Evolutionary conservation across 176 grass and related monocot species (phyloP).

Genomic region (Oryza meridionalis): DNA sequence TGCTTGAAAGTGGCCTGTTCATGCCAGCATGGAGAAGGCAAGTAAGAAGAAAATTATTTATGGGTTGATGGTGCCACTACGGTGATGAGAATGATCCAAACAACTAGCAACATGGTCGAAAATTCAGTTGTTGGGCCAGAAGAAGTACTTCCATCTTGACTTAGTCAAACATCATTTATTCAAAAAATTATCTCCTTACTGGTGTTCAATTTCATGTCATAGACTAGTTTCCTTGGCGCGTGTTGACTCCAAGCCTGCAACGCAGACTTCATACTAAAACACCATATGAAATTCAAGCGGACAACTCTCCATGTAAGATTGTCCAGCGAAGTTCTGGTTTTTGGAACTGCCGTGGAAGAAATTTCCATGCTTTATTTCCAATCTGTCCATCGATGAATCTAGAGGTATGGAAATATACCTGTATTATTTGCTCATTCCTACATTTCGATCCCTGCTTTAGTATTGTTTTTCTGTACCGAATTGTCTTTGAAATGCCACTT

Average conservation of each 20-base stretch:
- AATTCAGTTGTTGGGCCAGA: not conserved
- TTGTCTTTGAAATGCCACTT: not conserved
- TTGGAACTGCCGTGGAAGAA: not conserved
- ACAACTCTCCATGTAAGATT: not conserved
- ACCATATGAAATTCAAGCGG: not conserved
- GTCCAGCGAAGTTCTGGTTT: not conserved
- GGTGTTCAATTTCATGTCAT: not conserved
- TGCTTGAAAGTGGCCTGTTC: constrained; percentile 3
- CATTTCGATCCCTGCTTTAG: not conserved
- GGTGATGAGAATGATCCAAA: not conserved
- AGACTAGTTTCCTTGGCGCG: not conserved
- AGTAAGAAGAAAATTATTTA: not conserved
- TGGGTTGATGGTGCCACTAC: not conserved
- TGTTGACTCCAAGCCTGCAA: not conserved
- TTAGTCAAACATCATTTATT: not conserved
- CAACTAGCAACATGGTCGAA: not conserved
- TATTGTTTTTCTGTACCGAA: not conserved
- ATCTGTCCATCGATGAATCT: not conserved
- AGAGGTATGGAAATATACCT: constrained; percentile 28
- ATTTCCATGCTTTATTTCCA: not conserved
- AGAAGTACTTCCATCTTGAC: not conserved
- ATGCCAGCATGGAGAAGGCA: not conserved
- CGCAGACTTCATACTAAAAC: not conserved
- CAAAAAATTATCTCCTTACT: not conserved
- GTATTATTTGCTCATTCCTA: not conserved